These are phyloP conservation scores for Acorus gramineus DNA, from an alignment of 106 monocot species.

Conservation along the genomic window DNA sequence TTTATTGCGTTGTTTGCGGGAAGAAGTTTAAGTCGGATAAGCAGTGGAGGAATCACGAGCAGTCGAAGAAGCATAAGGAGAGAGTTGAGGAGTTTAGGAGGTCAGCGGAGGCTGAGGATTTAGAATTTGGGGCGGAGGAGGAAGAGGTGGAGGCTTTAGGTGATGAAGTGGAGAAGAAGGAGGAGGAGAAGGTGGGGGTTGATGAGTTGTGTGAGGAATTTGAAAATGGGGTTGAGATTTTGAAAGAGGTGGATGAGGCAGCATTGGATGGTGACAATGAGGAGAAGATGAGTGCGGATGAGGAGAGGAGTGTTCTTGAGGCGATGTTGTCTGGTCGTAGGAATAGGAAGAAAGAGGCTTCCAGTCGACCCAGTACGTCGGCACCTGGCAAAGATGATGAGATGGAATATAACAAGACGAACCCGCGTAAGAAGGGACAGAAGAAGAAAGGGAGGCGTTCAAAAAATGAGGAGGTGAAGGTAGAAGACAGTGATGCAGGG, in stretches of 20 bases:
- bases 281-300: constrained; percentile 13
- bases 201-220: constrained; percentile 42
- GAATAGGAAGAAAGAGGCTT: constrained; percentile 17
- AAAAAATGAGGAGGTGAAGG: constrained; percentile 8
- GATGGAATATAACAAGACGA: constrained; percentile 22
- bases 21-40: constrained; percentile 97
- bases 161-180: constrained; percentile 18
- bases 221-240: constrained; percentile 26
- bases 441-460: constrained; percentile 14
- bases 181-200: constrained; percentile 19
- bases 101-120: constrained; percentile 16
- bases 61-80: constrained; percentile 90
- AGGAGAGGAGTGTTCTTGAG: constrained; percentile 47
- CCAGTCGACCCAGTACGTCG: constrained; percentile 11
- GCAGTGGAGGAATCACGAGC: constrained; percentile 99
- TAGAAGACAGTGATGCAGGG: neutral
- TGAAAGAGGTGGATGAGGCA: constrained; percentile 18
- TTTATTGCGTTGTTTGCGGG: constrained; percentile 85
- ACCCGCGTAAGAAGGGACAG: constrained; percentile 22
- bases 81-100: constrained; percentile 65
- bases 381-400: neutral
- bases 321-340: constrained; percentile 54
- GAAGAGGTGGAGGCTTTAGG: constrained; percentile 23
- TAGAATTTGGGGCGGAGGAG: constrained; percentile 10
- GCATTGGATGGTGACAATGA: constrained; percentile 5